Evolutionary conservation across 2,329 filamentous ascomycete genomes (phyloP).

Genomic region (Xylariaceae sp.): DNA sequence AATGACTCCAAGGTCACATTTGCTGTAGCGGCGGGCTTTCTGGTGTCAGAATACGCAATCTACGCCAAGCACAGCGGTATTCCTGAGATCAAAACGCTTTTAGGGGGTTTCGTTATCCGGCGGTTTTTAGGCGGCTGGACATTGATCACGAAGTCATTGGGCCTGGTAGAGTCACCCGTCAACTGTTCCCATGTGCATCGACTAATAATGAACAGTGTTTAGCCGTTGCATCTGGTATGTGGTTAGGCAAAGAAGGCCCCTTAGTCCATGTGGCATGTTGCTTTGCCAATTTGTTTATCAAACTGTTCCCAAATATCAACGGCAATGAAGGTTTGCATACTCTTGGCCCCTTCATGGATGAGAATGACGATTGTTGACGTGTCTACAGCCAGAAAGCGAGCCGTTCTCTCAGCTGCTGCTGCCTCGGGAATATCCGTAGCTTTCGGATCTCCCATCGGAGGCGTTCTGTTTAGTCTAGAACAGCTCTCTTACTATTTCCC

Average conservation of each 20-base stretch:
- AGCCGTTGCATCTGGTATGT: conserved; percentile 88
- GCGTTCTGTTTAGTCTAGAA: conserved; percentile 87
- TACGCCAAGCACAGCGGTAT: conserved; percentile 95
- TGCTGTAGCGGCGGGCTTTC: conserved; percentile 67
- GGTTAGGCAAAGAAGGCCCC: conserved; percentile 94
- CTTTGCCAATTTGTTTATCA: conserved; percentile 91
- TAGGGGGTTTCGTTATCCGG: conserved; percentile 89
- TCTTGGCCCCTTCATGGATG: neutral
- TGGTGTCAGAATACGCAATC: conserved; percentile 78
- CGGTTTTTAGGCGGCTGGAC: conserved; percentile 86
- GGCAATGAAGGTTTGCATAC: conserved; percentile 68
- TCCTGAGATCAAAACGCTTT: conserved; percentile 92
- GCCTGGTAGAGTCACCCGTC: conserved; percentile 55
- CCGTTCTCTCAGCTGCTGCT: conserved; percentile 84
- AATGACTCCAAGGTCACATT: conserved; percentile 58
- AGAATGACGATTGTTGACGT: neutral
- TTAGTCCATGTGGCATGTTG: conserved; percentile 96
- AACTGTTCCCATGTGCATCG: neutral
- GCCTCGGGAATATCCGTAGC: conserved; percentile 90
- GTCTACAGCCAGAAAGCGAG: conserved; percentile 73
- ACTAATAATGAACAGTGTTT: conserved; percentile 58
- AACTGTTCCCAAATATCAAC: conserved; percentile 74
- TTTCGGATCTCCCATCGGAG: conserved; percentile 84
- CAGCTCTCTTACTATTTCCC: conserved; percentile 98
- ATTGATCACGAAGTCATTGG: conserved; percentile 80